These are phyloP conservation scores for Fraxinus sp. DNA, from an alignment of 305 asterid species.

Conservation along the genomic window DNA sequence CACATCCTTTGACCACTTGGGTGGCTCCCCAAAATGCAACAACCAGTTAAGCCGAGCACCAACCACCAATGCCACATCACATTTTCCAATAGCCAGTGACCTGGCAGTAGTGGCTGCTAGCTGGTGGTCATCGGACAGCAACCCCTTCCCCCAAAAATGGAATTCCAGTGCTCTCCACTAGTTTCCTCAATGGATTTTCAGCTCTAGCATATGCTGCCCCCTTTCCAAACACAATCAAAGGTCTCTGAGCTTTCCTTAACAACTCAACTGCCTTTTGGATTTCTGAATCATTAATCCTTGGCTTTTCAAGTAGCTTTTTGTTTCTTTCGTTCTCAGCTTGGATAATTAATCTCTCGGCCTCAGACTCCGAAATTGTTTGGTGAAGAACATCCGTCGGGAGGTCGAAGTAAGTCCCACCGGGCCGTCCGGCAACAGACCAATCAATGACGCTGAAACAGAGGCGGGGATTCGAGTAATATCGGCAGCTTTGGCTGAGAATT, in stretches of 20 bases:
- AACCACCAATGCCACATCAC: conserved; percentile 76
- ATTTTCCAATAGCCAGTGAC: conserved; percentile 82
- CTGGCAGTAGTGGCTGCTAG: conserved; percentile 85
- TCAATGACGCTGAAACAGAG: conserved; percentile 41
- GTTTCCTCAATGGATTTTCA: conserved; percentile 50
- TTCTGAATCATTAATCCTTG: conserved; percentile 33
- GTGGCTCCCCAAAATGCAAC: conserved; percentile 86
- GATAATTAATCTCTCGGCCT: conserved; percentile 55
- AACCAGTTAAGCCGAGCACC: conserved; percentile 91
- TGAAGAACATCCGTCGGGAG: conserved; percentile 75
- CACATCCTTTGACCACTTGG: conserved; percentile 79
- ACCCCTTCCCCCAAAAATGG: conserved; percentile 85
- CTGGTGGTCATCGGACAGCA: conserved; percentile 72
- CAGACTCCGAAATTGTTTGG: conserved; percentile 48
- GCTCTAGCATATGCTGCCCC: conserved; percentile 81
- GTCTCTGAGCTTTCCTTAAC: conserved; percentile 69
- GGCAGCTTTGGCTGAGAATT: conserved; percentile 41
- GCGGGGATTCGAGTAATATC: no score
- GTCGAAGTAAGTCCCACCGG: conserved; percentile 83
- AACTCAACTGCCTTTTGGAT: conserved; percentile 61
- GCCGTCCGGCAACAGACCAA: conserved; percentile 56
- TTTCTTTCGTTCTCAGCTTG: conserved; percentile 47
- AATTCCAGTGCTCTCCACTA: conserved; percentile 69
- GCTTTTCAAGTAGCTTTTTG: conserved; percentile 37
- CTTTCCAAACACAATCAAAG: conserved; percentile 82